Percentiles rank a stretch among this genome's conserved stretches.
Conservation (phyloP, 768 basidiomycete species). For the Pleurotus giganteus region DNA sequence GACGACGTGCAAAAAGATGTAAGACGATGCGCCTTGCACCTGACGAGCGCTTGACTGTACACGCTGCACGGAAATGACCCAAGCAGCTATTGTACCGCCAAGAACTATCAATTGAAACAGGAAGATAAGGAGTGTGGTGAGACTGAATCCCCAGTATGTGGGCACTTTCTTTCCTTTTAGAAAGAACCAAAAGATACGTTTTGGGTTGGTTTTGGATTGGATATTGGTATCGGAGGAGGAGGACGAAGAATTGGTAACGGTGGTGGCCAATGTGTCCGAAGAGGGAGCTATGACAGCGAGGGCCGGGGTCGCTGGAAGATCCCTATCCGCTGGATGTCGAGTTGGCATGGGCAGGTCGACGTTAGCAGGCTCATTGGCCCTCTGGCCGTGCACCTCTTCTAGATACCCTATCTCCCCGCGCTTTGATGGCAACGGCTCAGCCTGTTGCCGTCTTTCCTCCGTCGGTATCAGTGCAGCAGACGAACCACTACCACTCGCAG, state of each 20-base stretch:
- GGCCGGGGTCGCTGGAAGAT: slow-evolving; percentile 15
- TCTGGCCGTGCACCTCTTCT: slow-evolving; percentile 35
- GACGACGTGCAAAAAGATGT: slow-evolving; percentile 61
- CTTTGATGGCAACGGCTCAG: slow-evolving; percentile 62
- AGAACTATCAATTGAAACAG: slow-evolving; percentile 38
- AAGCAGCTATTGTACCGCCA: slow-evolving; percentile 49
- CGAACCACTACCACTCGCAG: slow-evolving; percentile 13
- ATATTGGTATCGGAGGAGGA: slow-evolving; percentile 21
- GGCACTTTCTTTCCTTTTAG: slow-evolving; percentile 36
- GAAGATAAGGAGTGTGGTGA: slow-evolving; percentile 41
- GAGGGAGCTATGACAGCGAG: slow-evolving; percentile 13
- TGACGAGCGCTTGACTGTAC: slow-evolving; percentile 14
- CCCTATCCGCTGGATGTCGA: slow-evolving; percentile 48
- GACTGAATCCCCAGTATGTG: slow-evolving; percentile 38
- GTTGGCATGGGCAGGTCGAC: slow-evolving; percentile 32
- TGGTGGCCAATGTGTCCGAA: slow-evolving; percentile 15
- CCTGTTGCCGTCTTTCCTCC: slow-evolving; percentile 42
- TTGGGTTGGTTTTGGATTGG: slow-evolving; percentile 25
- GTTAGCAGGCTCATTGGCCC: slow-evolving; percentile 14
- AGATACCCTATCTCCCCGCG: slow-evolving; percentile 65
- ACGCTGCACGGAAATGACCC: slow-evolving; percentile 43
- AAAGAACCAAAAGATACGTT: slow-evolving; percentile 36
- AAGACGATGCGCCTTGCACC: slow-evolving; percentile 22
- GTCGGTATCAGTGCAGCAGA: slow-evolving; percentile 12
- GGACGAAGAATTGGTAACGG: slow-evolving; percentile 18